Conservation (phyloP, 495 filamentous ascomycete species). For the Pyrenopolyporus hunteri region DNA sequence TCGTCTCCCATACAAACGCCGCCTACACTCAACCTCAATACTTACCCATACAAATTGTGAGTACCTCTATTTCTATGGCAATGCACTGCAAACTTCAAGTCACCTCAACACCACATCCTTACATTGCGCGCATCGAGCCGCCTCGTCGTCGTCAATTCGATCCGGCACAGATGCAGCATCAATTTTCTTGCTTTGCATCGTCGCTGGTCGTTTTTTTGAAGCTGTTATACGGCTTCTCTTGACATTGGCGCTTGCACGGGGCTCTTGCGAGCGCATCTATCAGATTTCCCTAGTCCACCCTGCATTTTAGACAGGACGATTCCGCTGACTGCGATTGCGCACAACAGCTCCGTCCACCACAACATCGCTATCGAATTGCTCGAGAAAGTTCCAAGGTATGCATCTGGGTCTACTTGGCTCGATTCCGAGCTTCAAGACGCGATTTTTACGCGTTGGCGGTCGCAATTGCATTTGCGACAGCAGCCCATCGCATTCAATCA, state of each 20-base stretch:
- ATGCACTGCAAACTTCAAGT: constrained; percentile 45
- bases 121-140: constrained; percentile 11
- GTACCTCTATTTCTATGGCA: constrained; percentile 47
- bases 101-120: constrained; percentile 34
- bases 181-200: constrained; percentile 21
- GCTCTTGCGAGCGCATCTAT: constrained; percentile 7
- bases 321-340: constrained; percentile 32
- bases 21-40: constrained; percentile 54
- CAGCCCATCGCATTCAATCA: constrained; percentile 15
- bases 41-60: constrained; percentile 46
- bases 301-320: constrained; percentile 24
- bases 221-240: constrained; percentile 19
- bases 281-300: constrained; percentile 15
- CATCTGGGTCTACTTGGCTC: constrained; percentile 16
- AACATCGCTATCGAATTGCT: constrained; percentile 21
- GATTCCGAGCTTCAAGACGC: constrained; percentile 45
- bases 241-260: constrained; percentile 14
- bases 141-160: constrained; percentile 9
- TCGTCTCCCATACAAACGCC: constrained; percentile 60
- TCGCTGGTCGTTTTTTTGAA: constrained; percentile 18
- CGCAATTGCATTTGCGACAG: constrained; percentile 49
- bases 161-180: neutral
- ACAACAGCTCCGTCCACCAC: constrained; percentile 39
- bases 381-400: constrained; percentile 43
- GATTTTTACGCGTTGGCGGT: constrained; percentile 40